Evolutionary conservation across 768 basidiomycete genomes (phyloP), one percentile per base, ranked within the genome.

Genomic region (Tricholomella constricta): DNA sequence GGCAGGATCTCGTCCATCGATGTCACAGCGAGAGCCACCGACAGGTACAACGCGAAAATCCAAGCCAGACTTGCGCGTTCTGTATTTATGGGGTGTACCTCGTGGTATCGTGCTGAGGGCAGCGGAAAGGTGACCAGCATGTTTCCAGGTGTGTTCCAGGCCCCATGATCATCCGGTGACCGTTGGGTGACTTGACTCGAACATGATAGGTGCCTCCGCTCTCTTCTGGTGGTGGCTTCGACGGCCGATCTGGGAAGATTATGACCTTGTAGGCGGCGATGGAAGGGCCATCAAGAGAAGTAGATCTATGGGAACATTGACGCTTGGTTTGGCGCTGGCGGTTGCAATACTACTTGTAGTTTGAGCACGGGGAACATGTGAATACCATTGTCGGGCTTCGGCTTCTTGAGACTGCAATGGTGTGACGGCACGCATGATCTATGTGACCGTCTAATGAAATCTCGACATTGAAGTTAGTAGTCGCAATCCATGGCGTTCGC

Each of bases 41-140:
- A 62, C 20, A 52, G 41, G 27, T 65, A 65, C 48, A 63, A 65
- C 45, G 46, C 52, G 6, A 52, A 54, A 22, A 51, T 67, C 17
- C 59, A 66, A 46, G 26, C 48, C 25, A 52, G 55, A 29, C 58
- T 65, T 17, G 51, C 63, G 3, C 43, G 48, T 17, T 66, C 65
- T 47, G 63, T 68, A 6, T 68, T 67, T 17, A 34, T 62, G 29
- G 58, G 66, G 8, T 78, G 74, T 54, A 45, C 56, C 17, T 77
- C 77, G 11, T 80, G 76, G 75, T 74, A 77, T 55, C 71, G 72
- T 2, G 62, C 61, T 1, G 67, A 65, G 7, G 65, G 69, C 6
- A 65, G 48, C 6, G 77, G 77, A 4, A 77, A 72, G 52, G 58
- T 71, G 6, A 69, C 65, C 26, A 66, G 60, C 42, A 67, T 72